Evolutionary conservation across 2,329 filamentous ascomycete genomes (phyloP), one percentile per base, ranked within the genome.

Genomic region (Neopestalotiopsis rosae): DNA sequence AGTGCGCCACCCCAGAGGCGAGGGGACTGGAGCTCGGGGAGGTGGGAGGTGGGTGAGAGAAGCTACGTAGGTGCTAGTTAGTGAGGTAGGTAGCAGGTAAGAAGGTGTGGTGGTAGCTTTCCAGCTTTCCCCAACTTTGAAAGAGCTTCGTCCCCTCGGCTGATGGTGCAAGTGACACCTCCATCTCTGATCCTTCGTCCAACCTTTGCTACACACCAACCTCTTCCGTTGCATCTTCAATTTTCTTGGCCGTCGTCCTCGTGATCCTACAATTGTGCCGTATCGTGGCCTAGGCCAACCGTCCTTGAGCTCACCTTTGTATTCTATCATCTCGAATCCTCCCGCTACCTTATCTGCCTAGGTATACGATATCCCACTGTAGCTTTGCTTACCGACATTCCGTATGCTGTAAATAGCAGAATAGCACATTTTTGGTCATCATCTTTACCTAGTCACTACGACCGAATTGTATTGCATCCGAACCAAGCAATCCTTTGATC

Each of bases 91-190:
- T 61, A 61, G 57, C 57, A 28, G 24, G 24, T 28, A 28, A 28
- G 24, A 28, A 28, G 24, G 24, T 28, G 24, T 28, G 24, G 24
- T 28, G 24, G 24, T 28, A 28, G 24, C 24, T 28, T 30, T 17
- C 32, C 57, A 30, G 65, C 17, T 61, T 61, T 45, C 45, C n/a
- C 14, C 14, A 12, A 28, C 24, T 28, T 28, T 28, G 24, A 28
- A 28, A 30, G 58, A 67, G 66, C 57, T 38, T 56, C 66, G n/a
- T 52, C 59, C 24, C 24, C 66, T 42, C 66, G 61, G 66, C 58
- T 63, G 58, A 63, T 13, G 7, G 14, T 32, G 56, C 9, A 52
- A 32, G 14, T 32, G 56, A 20, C 65, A 32, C 49, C 64, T n/a
- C 42, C 30, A 67, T 59, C 52, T 52, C n/a, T 17, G 14, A 52